phyloP scores from a whole-genome alignment of 2,329 filamentous ascomycete species.

The Epichloe elymi region DNA sequence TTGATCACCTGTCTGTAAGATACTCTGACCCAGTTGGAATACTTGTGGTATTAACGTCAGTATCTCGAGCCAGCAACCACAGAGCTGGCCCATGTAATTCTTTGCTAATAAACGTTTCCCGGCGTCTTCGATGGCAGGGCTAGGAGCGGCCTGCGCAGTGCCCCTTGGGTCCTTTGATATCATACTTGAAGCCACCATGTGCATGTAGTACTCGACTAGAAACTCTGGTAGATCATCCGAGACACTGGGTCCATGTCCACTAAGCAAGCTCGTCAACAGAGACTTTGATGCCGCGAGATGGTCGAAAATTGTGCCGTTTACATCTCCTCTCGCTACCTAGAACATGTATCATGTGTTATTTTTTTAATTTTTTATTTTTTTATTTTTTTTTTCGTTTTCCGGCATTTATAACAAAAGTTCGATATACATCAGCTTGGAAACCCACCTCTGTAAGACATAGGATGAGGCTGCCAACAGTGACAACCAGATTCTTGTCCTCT shows the following conservation, averaged over 20 bases:
- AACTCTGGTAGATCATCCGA: constrained; percentile 28
- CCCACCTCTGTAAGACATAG: constrained; percentile 34
- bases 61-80: constrained; percentile 26
- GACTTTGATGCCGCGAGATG: constrained; percentile 31
- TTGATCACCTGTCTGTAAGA: constrained; percentile 14
- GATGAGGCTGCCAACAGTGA: constrained; percentile 31
- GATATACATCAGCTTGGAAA: neutral
- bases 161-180: constrained; percentile 27
- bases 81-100: constrained; percentile 24
- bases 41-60: constrained; percentile 25
- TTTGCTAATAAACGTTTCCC: constrained; percentile 16
- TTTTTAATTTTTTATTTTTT: too few relatives aligned
- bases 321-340: constrained; percentile 28
- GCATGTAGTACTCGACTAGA: constrained; percentile 34
- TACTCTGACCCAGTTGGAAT: constrained; percentile 29
- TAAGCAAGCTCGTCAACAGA: constrained; percentile 24
- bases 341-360: neutral
- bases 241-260: constrained; percentile 17
- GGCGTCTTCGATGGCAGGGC: constrained; percentile 16
- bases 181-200: constrained; percentile 33
- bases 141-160: constrained; percentile 17
- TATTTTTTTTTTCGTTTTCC: too few relatives aligned
- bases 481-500: constrained; percentile 22
- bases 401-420: too few relatives aligned
- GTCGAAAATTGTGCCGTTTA: constrained; percentile 31